These are phyloP conservation scores for Camelina sativa DNA, from an alignment of 345 rosid genomes.

Conservation along the genomic window DNA sequence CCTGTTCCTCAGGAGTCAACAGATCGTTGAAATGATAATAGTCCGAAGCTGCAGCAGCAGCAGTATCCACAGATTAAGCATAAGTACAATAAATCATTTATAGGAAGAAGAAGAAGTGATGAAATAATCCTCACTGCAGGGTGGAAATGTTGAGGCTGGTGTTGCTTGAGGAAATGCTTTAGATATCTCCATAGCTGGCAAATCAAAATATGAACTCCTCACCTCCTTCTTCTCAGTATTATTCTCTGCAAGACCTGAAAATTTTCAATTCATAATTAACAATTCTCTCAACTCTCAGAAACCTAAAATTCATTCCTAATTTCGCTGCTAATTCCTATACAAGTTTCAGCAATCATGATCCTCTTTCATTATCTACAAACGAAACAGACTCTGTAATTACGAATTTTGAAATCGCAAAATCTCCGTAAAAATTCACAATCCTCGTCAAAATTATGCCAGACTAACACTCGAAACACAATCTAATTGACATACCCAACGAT, in stretches of 20 bases:
- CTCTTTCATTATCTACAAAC: conserved; percentile 5
- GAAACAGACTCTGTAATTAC: conserved; percentile 9
- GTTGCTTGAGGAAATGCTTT: conserved; percentile 96
- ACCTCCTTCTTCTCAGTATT: conserved; percentile 37
- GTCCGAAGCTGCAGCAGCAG: conserved; percentile 77
- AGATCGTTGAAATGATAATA: conserved; percentile 79
- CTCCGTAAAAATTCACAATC: not conserved
- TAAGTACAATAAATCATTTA: not conserved
- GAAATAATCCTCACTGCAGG: conserved; percentile 56
- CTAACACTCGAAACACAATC: conserved; percentile 2
- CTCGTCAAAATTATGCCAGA: not conserved
- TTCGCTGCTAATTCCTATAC: not conserved
- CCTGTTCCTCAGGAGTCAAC: conserved; percentile 80
- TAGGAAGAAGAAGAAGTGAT: conserved; percentile 1
- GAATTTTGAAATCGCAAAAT: conserved; percentile 5
- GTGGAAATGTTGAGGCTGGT: conserved; percentile 86
- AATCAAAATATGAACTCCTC: conserved; percentile 62
- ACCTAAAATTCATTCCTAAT: not conserved
- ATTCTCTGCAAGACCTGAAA: conserved; percentile 43
- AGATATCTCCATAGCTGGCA: conserved; percentile 75
- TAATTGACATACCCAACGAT: not conserved
- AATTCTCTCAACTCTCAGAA: not conserved
- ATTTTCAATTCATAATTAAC: not conserved
- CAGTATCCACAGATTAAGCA: not conserved
- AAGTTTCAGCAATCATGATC: not conserved